Base-by-base conservation (phyloP, 2,329 filamentous ascomycete species). In the Sporothrix schenckii region DNA sequence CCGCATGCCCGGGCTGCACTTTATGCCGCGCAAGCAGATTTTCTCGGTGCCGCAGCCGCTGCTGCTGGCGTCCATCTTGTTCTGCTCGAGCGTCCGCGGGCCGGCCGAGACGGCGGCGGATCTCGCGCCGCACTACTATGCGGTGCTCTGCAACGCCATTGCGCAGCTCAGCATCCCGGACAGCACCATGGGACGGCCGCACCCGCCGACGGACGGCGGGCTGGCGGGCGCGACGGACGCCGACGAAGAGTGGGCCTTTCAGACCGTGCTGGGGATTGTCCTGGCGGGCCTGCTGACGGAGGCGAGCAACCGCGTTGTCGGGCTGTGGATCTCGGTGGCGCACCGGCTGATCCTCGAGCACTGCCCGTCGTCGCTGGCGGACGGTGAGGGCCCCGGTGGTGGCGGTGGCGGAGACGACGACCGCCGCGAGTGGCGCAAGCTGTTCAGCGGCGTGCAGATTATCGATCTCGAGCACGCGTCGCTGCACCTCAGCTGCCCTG, bases 1-100 rank as follows among this genome's bases (percentile, higher is more conserved):
- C 44, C 80, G 78, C 47, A 82, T 83, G 78, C 81, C 80, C 0
- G 80, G 80, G 0, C 73, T 84, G 3, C 82, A 83, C 71, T 83
- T 83, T 66, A 77, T 83, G 13, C 81, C 82, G 0, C 78, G 77
- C 24, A 82, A 80, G 44, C 79, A 81, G 72, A 80, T 76, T 0
- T 83, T 82, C 41, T 82, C 81, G 0, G 77, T 78, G 0, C 82
- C 82, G 0, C 79, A 77, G 16, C 82, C 82, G 1, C 75, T 83
- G 0, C 76, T 83, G 11, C 74, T 83, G 6, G 81, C 81, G 3
- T 79, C 82, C 0, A 83, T 83, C 69, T 77, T 84, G 0, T 83
- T 83, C 74, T 82, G 76, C 75, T 82, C 71, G 19, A 74, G 72
- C 47, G 50, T 63, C 13, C 71, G 72, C 13, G 72, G 72, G 1